Evolutionary conservation across 805 yeast species (phyloP), one percentile per base, ranked within the genome.

Genomic region (Candida loeiensis): DNA sequence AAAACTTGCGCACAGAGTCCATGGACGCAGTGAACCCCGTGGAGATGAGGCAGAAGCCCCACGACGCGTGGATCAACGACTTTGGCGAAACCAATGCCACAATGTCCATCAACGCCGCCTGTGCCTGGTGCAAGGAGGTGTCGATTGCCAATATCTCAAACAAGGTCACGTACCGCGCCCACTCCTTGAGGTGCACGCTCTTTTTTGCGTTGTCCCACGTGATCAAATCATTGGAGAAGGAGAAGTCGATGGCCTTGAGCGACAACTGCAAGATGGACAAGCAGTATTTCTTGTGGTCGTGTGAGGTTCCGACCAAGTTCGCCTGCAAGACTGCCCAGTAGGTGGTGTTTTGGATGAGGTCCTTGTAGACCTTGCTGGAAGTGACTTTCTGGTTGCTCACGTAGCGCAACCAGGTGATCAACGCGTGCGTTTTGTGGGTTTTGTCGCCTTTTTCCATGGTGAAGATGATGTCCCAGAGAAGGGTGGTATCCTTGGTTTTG

Each of bases 71-170:
- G 37, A 88, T 73, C 17, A 62, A 48, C 0, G 85, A 76, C 1
- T 58, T 45, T 2, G 75, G 71, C 0, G 71, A 61, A 17, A 86
- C 66, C 11, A 85, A 56, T 1, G 62, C 63, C 1, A 77, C 55
- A 32, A 89, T 75, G 50, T 86, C 95, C 6, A 63, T 62, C 1
- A 74, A 60, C 0, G 93, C 91, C 9, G 87, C 95, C 49, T 81
- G 80, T 0, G 90, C 79, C 59, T 90, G 96, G 50, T 90, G 89
- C 50, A 86, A 62, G 0, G 96, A 85, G 0, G 96, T 79, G 56
- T 89, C 96, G 28, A 89, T 73, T 1, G 88, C 93, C 19, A 86
- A 63, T 34, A 89, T 84, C 53, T 89, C 96, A 51, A 77, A 83
- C 11, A 89, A 61, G 0, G 95, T 85, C 19, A 79, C 69, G 51